Conservation (phyloP, 345 rosid genomes). For the Litchi chinensis region DNA sequence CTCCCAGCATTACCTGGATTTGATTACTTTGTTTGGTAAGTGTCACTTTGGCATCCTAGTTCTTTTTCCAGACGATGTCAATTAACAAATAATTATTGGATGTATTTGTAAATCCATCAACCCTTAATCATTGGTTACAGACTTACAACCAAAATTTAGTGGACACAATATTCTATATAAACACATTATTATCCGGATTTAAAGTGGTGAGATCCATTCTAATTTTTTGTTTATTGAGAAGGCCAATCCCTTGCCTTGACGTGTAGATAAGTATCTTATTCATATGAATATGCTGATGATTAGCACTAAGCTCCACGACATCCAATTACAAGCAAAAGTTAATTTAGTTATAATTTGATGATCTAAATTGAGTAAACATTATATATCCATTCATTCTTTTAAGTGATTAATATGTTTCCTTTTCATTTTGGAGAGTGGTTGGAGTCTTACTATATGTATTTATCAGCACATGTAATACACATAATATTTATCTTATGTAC, state of each 20-base stretch:
- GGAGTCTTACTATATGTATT: too few species aligned
- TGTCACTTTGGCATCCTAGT: conserved; percentile 4
- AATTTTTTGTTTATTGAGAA: neutral
- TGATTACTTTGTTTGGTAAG: conserved; percentile 13
- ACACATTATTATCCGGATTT: neutral
- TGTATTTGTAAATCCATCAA: neutral
- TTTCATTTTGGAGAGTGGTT: too few species aligned
- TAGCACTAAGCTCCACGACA: neutral
- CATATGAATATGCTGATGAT: neutral
- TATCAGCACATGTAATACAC: too few species aligned
- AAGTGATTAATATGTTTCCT: too few species aligned
- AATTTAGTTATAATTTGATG: too few species aligned
- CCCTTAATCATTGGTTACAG: neutral
- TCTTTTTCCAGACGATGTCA: neutral
- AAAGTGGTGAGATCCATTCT: neutral
- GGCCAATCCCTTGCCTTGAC: neutral
- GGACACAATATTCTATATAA: neutral
- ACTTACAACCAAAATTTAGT: neutral
- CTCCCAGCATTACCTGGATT: neutral
- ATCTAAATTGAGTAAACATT: too few species aligned
- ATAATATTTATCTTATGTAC: too few species aligned
- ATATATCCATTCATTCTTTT: too few species aligned
- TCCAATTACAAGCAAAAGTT: too few species aligned
- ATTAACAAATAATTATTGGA: neutral
- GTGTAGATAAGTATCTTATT: neutral